Evolutionary conservation across 139 green algal species (phyloP).

Genomic region (Spirogloea muscicola): DNA sequence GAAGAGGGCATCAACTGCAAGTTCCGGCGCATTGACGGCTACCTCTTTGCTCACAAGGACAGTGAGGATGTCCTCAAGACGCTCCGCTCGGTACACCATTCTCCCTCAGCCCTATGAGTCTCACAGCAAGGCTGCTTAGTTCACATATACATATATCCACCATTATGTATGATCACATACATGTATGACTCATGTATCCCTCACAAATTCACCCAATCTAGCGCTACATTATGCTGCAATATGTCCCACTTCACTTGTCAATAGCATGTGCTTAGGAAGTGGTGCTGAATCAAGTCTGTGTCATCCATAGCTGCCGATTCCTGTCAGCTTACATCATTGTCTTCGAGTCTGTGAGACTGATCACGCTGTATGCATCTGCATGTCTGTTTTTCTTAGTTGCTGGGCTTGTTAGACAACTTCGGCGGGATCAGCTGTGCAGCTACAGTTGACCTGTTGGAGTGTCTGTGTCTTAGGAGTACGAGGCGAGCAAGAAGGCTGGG

Average conservation of each 20-base stretch:
- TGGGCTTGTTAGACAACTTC: background rate
- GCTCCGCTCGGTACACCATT: background rate
- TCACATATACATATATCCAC: no score
- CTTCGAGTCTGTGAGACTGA: background rate
- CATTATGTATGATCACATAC: background rate
- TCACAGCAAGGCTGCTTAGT: no score
- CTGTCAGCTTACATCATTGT: background rate
- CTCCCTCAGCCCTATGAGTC: no score
- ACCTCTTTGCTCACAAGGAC: slow-evolving; percentile 57
- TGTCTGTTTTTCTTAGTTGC: background rate
- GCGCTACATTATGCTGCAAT: no score
- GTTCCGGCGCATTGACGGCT: slow-evolving; percentile 53
- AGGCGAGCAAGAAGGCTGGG: slow-evolving; percentile 45
- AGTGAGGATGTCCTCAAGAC: slow-evolving; percentile 11
- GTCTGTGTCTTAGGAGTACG: slow-evolving; percentile 48
- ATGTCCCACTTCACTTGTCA: no score
- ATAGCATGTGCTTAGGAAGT: no score
- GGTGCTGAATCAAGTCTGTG: no score
- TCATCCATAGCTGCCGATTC: background rate
- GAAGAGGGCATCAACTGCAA: slow-evolving; percentile 60
- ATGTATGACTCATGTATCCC: background rate
- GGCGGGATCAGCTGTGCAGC: background rate
- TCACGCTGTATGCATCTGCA: background rate
- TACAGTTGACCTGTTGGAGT: background rate
- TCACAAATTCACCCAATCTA: no score